Base-by-base conservation (phyloP, 805 yeast genomes). In the Ascoidea asiatica region DNA sequence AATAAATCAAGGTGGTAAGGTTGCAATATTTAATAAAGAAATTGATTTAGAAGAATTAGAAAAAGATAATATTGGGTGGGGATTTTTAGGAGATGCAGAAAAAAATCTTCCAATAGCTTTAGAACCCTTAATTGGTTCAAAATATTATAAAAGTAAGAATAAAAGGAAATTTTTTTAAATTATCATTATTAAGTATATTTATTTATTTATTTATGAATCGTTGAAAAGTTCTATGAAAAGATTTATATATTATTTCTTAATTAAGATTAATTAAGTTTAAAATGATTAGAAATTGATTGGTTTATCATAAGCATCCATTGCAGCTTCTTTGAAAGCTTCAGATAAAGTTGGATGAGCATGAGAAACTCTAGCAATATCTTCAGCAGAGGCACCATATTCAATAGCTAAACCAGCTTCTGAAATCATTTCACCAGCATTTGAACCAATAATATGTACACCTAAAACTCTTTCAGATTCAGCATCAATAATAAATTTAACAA, bases 371-470 rank as follows among this genome's bases (percentile, higher is more conserved):
- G 97, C 95, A 57, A 92, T 74, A 62, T 92, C 99, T 71, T 92
- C 99, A 44, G 96, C 85, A 43, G 95, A 81, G 45, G 98, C 99
- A 65, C 99, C 99, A 69, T 92, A 92, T 71, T 92, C 99, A 51
- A 92, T 65, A 40, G 99, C 99, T 62, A 92, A 75, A 54, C 95
- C 95, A 51, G 88, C 97, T 73, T 94, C 98, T 53, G 95, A 97
- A 63, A 92, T 92, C 96, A 92, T 86, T 74, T 92, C 99, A 69
- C 99, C 98, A 48, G 99, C 99, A 61, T 86, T 89, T 55, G 98
- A 84, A 56, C 98, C 98, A 55, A 89, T 82, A 63, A 92, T 90
- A 72, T 92, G 99, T 50, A 84, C 88, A 65, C 98, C 99, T 53
- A 92, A 72, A 40, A 92, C 77, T 67, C 98, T 80, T 70, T 92